Conservation (phyloP, 176 grass and related monocot species). For the Juncus inflexus region DNA sequence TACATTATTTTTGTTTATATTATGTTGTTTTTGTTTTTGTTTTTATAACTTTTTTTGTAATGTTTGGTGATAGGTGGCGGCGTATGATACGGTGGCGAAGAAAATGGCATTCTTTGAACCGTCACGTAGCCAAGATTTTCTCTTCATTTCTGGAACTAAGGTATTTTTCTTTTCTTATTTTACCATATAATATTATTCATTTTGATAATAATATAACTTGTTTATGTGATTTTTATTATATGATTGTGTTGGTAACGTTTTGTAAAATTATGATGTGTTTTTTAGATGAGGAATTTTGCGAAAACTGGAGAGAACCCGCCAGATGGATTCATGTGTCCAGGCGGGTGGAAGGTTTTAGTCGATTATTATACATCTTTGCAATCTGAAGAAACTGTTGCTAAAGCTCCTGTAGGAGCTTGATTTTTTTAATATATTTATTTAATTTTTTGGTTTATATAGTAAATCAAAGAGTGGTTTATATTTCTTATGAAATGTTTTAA, state of each 20-base stretch:
- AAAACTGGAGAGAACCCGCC: constrained; percentile 87
- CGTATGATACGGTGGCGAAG: constrained; percentile 66
- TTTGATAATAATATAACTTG: not conserved
- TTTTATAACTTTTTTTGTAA: constrained; percentile 16
- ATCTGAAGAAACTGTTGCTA: constrained; percentile 39
- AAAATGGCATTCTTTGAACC: constrained; percentile 98
- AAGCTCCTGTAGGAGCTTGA: constrained; percentile 20
- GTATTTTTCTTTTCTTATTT: constrained; percentile 26
- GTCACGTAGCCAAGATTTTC: constrained; percentile 75
- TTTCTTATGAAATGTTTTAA: not conserved
- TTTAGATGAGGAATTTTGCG: constrained; percentile 83
- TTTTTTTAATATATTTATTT: not conserved
- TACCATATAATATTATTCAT: constrained; percentile 2
- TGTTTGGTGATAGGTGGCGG: constrained; percentile 54
- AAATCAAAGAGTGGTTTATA: no score
- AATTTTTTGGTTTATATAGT: not conserved
- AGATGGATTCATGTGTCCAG: constrained; percentile 91
- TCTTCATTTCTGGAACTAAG: constrained; percentile 99
- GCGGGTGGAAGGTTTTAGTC: constrained; percentile 89
- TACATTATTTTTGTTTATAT: not conserved
- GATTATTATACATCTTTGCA: constrained; percentile 86
- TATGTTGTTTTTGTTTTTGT: not conserved
- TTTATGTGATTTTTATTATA: not conserved
- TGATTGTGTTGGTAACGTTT: constrained; percentile 14
- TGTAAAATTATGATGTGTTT: constrained; percentile 3